A percentile compares a stretch with the other conserved stretches of the same genome.
Evolutionary conservation across 495 filamentous ascomycete species (phyloP).

Genomic region (Pyrenula massariospora): DNA sequence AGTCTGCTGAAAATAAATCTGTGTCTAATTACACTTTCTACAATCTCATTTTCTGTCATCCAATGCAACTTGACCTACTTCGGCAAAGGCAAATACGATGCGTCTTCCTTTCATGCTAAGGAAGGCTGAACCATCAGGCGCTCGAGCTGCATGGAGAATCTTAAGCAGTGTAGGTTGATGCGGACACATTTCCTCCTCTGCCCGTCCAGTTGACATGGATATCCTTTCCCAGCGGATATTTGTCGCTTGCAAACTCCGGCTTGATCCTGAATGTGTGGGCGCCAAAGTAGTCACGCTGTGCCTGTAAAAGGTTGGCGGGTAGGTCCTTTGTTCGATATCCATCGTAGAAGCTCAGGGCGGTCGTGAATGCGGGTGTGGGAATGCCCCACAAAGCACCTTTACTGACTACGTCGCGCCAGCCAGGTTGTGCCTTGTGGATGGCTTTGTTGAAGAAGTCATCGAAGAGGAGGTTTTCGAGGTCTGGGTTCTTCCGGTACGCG

Average conservation of each 20-base stretch:
- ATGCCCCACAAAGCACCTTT: constrained; percentile 90
- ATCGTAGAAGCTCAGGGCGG: constrained; percentile 94
- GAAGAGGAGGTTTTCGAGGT: constrained; percentile 96
- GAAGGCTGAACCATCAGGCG: too few relatives aligned
- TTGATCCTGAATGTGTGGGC: constrained; percentile 98
- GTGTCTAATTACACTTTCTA: background rate
- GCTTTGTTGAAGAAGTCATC: constrained; percentile 99
- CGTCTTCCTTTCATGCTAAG: too few relatives aligned
- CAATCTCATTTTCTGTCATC: background rate
- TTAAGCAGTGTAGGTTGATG: constrained; percentile 96
- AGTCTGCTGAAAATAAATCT: background rate
- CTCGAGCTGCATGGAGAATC: too few relatives aligned
- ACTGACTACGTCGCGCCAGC: constrained; percentile 90
- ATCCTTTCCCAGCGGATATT: constrained; percentile 77
- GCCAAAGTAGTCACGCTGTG: constrained; percentile 98
- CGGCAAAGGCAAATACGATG: background rate
- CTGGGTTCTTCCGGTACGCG: constrained; percentile 87
- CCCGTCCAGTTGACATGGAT: constrained; percentile 99
- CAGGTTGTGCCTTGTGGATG: constrained; percentile 88
- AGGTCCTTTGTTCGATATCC: constrained; percentile 92
- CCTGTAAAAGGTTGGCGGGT: constrained; percentile 94
- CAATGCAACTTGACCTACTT: background rate
- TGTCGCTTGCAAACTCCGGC: constrained; percentile 72
- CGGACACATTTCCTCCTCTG: constrained; percentile 89
- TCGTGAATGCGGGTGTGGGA: constrained; percentile 89